A percentile compares a stretch with the other conserved stretches of the same genome.
phyloP scores from a whole-genome alignment of 2,329 filamentous ascomycete species.

The Paraconiothyrium brasiliense region DNA sequence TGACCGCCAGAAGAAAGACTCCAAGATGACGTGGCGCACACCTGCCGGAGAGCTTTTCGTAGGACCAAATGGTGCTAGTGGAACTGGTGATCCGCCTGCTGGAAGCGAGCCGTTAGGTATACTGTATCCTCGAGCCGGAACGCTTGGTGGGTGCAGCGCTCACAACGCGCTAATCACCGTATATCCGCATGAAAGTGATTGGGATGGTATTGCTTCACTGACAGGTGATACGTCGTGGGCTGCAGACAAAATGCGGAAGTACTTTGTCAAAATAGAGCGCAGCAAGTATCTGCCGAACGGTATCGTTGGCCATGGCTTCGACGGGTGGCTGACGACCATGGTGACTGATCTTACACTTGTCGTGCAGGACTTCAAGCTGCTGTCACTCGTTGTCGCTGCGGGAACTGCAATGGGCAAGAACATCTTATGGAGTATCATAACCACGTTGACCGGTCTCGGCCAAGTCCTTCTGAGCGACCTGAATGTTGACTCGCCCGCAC shows the following conservation, averaged over 20 bases:
- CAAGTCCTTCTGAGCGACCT: constrained; percentile 60
- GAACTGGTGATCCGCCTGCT: constrained; percentile 52
- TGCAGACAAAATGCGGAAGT: constrained; percentile 67
- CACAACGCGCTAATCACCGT: constrained; percentile 69
- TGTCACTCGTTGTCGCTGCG: constrained; percentile 61
- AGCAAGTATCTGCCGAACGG: constrained; percentile 59
- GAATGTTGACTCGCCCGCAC: constrained; percentile 56
- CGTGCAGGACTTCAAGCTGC: constrained; percentile 61
- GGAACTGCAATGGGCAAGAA: constrained; percentile 60
- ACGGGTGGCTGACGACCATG: constrained; percentile 65
- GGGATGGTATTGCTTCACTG: constrained; percentile 63
- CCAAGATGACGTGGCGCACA: constrained; percentile 54
- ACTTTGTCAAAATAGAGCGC: constrained; percentile 54
- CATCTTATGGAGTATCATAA: constrained; percentile 44
- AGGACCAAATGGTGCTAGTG: constrained; percentile 50
- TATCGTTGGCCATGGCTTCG: constrained; percentile 62
- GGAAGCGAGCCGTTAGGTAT: constrained; percentile 61
- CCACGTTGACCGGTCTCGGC: constrained; percentile 55
- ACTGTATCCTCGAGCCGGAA: constrained; percentile 66
- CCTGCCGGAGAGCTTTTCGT: constrained; percentile 54
- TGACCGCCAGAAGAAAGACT: constrained; percentile 59
- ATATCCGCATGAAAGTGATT: constrained; percentile 67
- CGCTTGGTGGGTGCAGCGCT: constrained; percentile 64
- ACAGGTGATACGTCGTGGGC: constrained; percentile 70
- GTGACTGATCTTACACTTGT: constrained; percentile 61